Evolutionary conservation across 345 rosid species (phyloP), one percentile per base, ranked within the genome.

Genomic region (Cardamine resedifolia): DNA sequence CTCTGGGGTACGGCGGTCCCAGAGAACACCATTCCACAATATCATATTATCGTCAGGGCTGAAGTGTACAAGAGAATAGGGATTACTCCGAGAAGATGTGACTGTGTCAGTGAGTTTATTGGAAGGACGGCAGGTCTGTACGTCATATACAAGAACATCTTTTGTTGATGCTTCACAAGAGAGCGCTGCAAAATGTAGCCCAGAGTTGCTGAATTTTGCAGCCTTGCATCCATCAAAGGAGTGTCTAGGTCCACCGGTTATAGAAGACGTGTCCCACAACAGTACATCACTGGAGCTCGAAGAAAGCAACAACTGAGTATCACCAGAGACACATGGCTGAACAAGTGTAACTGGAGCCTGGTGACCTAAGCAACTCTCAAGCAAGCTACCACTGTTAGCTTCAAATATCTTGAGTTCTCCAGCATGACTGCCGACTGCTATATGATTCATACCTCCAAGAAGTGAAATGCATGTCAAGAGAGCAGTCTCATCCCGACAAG

Each of bases 11-110:
- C 99, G 86, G 34, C 79, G 80, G 51, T 91, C 99, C 97, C 97
- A 95, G 49, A 95, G 74, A 44, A 85, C 81, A 30, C 99, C 99
- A 80, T 90, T 91, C 97, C 99, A 95, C 31, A 95, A 87, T 72
- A 95, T 80, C 90, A 88, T 79, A 26, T 85, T 66, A 67, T 91
- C 96, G 8, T 85, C 87, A 66, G 97, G 99, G 72, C 86, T 95
- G 53, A 95, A 91, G 81, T 95, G 96, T 66, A 91, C 80, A 26
- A 75, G 91, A 23, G 99, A 85, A 81, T 90, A 95, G 10, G 83
- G 77, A 69, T 83, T 87, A 6, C 90, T 89, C 51, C 97, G 86
- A 43, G 88, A 87, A 21, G 90, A 82, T 63, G 89, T 75, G 81
- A 76, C 79, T 36, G 92, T 57, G 75, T 91, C 99, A 26, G 87